Percentiles rank a stretch among this genome's conserved stretches.
Conservation (phyloP, 164 flowering plant genomes). For the Buxus sempervirens region DNA sequence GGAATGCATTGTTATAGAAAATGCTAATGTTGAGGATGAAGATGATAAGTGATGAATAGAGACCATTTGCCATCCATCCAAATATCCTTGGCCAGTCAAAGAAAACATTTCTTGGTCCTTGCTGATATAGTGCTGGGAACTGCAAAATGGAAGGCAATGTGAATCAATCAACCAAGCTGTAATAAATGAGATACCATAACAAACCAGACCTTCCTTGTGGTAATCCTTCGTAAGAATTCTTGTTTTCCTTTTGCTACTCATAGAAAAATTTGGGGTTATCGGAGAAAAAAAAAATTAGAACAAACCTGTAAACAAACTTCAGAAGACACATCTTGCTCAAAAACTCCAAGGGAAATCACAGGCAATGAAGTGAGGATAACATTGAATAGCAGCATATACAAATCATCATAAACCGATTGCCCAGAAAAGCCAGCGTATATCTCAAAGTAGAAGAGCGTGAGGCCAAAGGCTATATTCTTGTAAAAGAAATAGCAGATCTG, state of each 20-base stretch:
- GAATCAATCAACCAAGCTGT: not conserved
- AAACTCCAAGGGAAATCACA: constrained; percentile 87
- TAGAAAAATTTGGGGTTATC: too few species aligned
- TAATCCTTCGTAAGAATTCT: too few species aligned
- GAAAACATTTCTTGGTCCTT: constrained; percentile 87
- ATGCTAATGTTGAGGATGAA: constrained; percentile 67
- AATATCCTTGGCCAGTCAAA: constrained; percentile 84
- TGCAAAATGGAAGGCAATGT: constrained; percentile 32
- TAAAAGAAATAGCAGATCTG: constrained; percentile 99
- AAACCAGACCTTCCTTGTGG: too few species aligned
- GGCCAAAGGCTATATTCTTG: constrained; percentile 96
- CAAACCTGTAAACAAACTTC: constrained; percentile 92
- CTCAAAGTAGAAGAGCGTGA: constrained; percentile 95
- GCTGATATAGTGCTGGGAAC: constrained; percentile 97
- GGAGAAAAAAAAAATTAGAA: not conserved
- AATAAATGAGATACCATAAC: too few species aligned
- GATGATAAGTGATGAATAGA: constrained; percentile 63
- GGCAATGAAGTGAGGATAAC: constrained; percentile 94
- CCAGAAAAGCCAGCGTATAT: constrained; percentile 95
- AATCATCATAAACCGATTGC: constrained; percentile 89
- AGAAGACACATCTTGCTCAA: constrained; percentile 92
- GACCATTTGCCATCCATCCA: constrained; percentile 95
- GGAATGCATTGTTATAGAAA: constrained; percentile 69
- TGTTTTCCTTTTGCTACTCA: too few species aligned
- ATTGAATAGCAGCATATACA: constrained; percentile 88